These are phyloP conservation scores for Fraxinus sp. DNA, from an alignment of 305 asterid genomes.

Conservation along the genomic window DNA sequence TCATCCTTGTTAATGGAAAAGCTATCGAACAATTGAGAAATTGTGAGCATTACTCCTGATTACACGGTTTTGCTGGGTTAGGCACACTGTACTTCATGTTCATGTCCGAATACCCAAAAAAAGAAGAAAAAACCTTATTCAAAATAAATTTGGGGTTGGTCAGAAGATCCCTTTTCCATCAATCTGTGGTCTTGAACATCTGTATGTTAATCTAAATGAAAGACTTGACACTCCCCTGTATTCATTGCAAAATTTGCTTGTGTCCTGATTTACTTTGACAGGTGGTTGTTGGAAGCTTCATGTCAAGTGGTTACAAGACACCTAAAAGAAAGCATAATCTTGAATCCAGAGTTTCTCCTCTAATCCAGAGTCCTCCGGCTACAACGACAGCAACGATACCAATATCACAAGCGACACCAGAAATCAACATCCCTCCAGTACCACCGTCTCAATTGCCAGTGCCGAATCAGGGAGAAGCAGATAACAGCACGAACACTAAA, in stretches of 20 bases:
- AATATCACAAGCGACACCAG: constrained; percentile 59
- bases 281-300: constrained; percentile 83
- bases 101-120: not conserved
- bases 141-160: not conserved
- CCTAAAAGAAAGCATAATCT: constrained; percentile 43
- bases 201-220: not conserved
- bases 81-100: not conserved
- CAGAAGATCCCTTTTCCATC: not conserved
- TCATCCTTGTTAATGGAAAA: not conserved
- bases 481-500: constrained; percentile 41
- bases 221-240: not conserved
- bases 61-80: not conserved
- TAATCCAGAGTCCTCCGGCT: constrained; percentile 36
- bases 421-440: constrained; percentile 26
- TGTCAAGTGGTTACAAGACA: constrained; percentile 47
- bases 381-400: constrained; percentile 55
- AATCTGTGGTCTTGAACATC: not conserved
- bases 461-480: constrained; percentile 45
- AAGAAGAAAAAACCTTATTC: too few species aligned
- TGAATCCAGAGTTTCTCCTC: constrained; percentile 36
- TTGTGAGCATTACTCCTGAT: not conserved
- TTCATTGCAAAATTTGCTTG: not conserved
- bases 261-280: constrained; percentile 21
- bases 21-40: not conserved
- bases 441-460: constrained; percentile 35